A percentile compares a stretch with the other conserved stretches of the same genome.
These are phyloP conservation scores for Xylogone sp. DNA, from an alignment of 2,329 filamentous ascomycete genomes.

Conservation along the genomic window DNA sequence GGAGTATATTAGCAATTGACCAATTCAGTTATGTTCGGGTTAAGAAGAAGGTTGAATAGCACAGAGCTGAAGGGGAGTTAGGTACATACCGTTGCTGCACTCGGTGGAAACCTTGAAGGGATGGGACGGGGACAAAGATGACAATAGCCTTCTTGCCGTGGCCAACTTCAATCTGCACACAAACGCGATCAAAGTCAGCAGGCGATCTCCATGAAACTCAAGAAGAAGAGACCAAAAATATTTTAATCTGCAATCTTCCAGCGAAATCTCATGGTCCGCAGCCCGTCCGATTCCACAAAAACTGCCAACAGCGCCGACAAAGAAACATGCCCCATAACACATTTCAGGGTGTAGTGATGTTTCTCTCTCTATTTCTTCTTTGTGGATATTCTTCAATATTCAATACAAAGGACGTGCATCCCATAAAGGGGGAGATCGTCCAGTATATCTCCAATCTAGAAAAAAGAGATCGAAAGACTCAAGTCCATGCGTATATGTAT, in stretches of 20 bases:
- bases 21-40: slow-evolving; percentile 7
- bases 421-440: background rate
- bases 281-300: slow-evolving; percentile 65
- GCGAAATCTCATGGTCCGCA: slow-evolving; percentile 63
- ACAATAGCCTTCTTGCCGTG: slow-evolving; percentile 99
- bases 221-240: slow-evolving; percentile 15
- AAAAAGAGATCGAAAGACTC: background rate
- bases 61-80: too few species aligned
- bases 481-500: slow-evolving; percentile 16
- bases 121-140: slow-evolving; percentile 99
- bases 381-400: background rate
- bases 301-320: slow-evolving; percentile 23
- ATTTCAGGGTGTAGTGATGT: too few species aligned
- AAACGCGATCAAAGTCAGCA: slow-evolving; percentile 59
- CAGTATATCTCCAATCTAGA: background rate
- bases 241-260: background rate
- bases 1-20: slow-evolving; percentile 6
- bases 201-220: slow-evolving; percentile 65
- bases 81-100: slow-evolving; percentile 99
- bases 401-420: too few species aligned
- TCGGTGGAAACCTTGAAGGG: slow-evolving; percentile 97
- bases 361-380: too few species aligned
- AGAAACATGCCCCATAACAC: too few species aligned
- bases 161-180: slow-evolving; percentile 95
- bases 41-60: background rate